phyloP scores from a whole-genome alignment of 257 asterid species.

The Solanum chiquidenum region DNA sequence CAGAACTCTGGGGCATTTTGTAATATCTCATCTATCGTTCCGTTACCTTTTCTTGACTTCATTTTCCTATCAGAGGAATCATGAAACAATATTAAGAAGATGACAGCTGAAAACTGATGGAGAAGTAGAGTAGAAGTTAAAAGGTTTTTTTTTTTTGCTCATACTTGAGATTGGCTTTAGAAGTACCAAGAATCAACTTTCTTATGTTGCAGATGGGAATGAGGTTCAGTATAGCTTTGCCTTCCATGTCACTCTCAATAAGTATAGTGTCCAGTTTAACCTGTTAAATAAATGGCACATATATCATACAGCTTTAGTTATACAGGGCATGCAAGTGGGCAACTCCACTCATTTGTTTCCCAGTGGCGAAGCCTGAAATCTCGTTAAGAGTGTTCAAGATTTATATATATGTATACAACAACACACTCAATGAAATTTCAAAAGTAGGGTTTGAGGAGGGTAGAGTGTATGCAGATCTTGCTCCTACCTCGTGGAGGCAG shows the following conservation, averaged over 20 bases:
- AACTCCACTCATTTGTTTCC: not conserved
- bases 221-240: constrained; percentile 64
- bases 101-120: not conserved
- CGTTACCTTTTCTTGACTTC: constrained; percentile 29
- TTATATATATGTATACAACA: not conserved
- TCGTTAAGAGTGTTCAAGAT: not conserved
- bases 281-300: constrained; percentile 10
- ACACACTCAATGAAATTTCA: not conserved
- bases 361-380: not conserved
- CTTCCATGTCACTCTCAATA: constrained; percentile 66
- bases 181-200: constrained; percentile 46
- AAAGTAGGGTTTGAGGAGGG: fast-evolving
- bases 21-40: constrained; percentile 2
- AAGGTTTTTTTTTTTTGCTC: not conserved
- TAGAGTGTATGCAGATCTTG: not conserved
- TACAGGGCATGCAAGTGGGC: not conserved
- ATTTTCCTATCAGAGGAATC: constrained; percentile 25
- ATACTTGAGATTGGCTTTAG: constrained; percentile 48
- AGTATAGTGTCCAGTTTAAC: constrained; percentile 63
- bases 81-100: not conserved
- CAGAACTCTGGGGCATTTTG: not conserved
- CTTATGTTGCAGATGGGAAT: constrained; percentile 66
- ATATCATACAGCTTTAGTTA: not conserved
- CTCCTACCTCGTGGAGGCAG: not conserved
- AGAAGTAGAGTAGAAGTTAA: not conserved